Evolutionary conservation across 2,329 filamentous ascomycete genomes (phyloP).

Genomic region (Xylaria sp.): DNA sequence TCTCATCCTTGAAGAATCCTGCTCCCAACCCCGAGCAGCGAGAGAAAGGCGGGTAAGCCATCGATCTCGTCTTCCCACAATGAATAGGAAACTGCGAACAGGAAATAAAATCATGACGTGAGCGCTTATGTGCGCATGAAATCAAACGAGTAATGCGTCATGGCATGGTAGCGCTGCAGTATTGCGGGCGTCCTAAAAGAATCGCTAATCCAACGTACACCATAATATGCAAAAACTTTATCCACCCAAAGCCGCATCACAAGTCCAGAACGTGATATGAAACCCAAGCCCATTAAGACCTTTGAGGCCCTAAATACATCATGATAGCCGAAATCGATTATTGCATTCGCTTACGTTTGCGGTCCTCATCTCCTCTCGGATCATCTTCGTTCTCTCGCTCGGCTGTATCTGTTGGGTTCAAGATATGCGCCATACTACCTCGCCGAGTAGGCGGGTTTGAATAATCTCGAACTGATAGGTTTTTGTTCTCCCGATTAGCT

Average conservation of each 20-base stretch:
- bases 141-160: constrained; percentile 37
- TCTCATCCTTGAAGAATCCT: constrained; percentile 18
- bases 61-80: constrained; percentile 1
- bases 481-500: constrained; percentile 62
- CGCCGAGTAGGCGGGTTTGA: constrained; percentile 66
- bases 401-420: constrained; percentile 68
- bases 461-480: constrained; percentile 62
- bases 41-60: constrained; percentile 1
- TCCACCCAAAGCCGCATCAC: constrained; percentile 36
- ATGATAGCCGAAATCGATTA: constrained; percentile 42
- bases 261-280: constrained; percentile 26
- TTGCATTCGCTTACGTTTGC: constrained; percentile 70
- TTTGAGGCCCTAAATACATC: neutral
- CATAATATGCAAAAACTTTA: constrained; percentile 40
- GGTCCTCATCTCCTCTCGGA: constrained; percentile 65
- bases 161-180: constrained; percentile 26
- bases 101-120: constrained; percentile 27
- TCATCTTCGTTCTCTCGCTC: constrained; percentile 68
- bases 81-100: constrained; percentile 5
- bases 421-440: constrained; percentile 71
- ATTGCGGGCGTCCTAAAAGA: constrained; percentile 40
- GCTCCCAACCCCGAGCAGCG: constrained; percentile 1
- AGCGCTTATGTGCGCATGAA: constrained; percentile 32
- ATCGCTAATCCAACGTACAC: constrained; percentile 40
- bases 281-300: constrained; percentile 35